Conservation (phyloP, 345 rosid genomes). For the Anastatica hierochuntica region DNA sequence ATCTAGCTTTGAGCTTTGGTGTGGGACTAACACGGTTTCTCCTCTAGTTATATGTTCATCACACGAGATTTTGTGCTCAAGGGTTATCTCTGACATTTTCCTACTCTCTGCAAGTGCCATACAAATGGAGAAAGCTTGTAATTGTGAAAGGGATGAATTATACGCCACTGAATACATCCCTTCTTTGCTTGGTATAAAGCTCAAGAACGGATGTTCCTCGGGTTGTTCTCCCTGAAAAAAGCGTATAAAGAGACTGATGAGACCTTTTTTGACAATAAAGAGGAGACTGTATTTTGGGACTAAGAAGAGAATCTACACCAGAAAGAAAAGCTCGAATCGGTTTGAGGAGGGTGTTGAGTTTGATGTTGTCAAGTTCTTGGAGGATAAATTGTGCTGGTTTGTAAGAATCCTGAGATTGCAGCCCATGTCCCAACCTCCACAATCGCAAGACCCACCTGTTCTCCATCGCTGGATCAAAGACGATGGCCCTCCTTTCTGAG, state of each 20-base stretch:
- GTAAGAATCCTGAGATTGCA: conserved; percentile 62
- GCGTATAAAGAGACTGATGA: neutral
- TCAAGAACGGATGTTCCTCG: conserved; percentile 44
- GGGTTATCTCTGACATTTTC: conserved; percentile 27
- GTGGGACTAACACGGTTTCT: conserved; percentile 1
- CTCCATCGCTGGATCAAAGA: conserved; percentile 86
- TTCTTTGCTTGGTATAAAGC: conserved; percentile 55
- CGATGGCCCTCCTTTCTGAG: conserved; percentile 65
- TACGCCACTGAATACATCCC: conserved; percentile 71
- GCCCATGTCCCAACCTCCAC: conserved; percentile 97
- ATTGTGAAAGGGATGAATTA: conserved; percentile 43
- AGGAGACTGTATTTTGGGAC: neutral
- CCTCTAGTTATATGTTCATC: conserved; percentile 27
- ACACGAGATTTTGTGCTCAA: conserved; percentile 18
- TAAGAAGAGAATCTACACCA: conserved; percentile 32
- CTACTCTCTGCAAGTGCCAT: conserved; percentile 64
- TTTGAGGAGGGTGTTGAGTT: conserved; percentile 28
- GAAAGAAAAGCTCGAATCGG: conserved; percentile 46
- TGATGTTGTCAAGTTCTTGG: conserved; percentile 24
- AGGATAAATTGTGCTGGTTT: conserved; percentile 29
- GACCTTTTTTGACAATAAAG: no score
- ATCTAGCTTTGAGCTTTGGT: conserved; percentile 1
- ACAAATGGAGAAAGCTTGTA: conserved; percentile 75
- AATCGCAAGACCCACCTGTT: conserved; percentile 91
- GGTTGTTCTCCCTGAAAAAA: conserved; percentile 48